phyloP scores from a whole-genome alignment of 169 alveolate species.

The Eimeria necatrix region DNA sequence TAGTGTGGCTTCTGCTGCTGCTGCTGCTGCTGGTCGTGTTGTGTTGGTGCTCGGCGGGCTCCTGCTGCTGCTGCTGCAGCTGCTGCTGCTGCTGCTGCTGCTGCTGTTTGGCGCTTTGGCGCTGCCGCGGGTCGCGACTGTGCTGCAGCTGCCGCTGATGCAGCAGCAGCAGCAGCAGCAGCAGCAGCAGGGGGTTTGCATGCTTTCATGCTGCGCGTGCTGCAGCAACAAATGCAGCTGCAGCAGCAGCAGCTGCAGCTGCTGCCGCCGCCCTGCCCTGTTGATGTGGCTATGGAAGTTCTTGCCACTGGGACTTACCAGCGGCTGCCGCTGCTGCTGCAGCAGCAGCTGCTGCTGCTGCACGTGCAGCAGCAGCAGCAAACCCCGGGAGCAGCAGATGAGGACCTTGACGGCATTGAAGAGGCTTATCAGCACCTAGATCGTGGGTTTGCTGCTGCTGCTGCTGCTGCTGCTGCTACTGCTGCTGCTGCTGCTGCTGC shows the following conservation, averaged over 20 bases:
- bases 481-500: constrained; percentile 45
- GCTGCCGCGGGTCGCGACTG: constrained; percentile 2
- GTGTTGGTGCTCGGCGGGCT: too few species aligned
- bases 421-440: constrained; percentile 1
- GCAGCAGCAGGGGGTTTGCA: constrained; percentile 2
- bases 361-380: constrained; percentile 61
- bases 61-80: constrained; percentile 37
- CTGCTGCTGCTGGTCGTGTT: constrained; percentile 28
- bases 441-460: constrained; percentile 33
- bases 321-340: constrained; percentile 67
- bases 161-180: constrained; percentile 24
- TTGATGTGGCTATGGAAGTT: constrained; percentile 55
- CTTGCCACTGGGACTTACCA: constrained; percentile 54
- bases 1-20: constrained; percentile 26
- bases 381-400: background rate
- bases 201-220: background rate
- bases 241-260: constrained; percentile 59
- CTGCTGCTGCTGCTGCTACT: constrained; percentile 27
- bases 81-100: constrained; percentile 37
- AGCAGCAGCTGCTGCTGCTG: constrained; percentile 62
- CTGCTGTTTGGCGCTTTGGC: background rate
- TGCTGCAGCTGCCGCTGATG: constrained; percentile 21
- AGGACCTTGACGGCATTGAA: constrained; percentile 27
- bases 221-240: constrained; percentile 74
- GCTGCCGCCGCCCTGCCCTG: constrained; percentile 61